Evolutionary conservation across 805 yeast genomes (phyloP).

Genomic region (Pichia rugopelliculosa): DNA sequence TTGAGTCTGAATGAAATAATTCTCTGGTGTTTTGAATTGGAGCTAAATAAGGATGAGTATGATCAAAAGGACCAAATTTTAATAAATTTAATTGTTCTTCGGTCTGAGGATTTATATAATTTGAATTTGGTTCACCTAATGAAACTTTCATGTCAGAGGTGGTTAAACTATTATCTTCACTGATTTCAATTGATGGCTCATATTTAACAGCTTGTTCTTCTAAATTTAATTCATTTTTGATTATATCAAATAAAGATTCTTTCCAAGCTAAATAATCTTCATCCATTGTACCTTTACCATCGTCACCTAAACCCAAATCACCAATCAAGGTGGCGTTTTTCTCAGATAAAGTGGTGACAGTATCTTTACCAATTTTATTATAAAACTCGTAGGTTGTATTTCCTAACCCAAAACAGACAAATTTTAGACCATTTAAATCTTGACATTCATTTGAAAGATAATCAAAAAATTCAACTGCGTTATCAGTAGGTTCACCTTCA

Average conservation of each 20-base stretch:
- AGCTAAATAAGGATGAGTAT: conserved; percentile 76
- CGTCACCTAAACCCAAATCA: conserved; percentile 86
- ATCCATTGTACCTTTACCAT: conserved; percentile 89
- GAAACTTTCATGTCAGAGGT: conserved; percentile 36
- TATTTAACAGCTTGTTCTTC: conserved; percentile 76
- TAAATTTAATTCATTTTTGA: conserved; percentile 56
- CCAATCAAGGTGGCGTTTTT: conserved; percentile 75
- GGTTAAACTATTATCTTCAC: conserved; percentile 32
- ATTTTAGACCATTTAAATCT: conserved; percentile 50
- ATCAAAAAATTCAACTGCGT: conserved; percentile 74
- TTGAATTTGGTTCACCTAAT: conserved; percentile 75
- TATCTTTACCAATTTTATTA: conserved; percentile 72
- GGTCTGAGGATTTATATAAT: conserved; percentile 37
- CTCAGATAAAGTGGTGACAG: conserved; percentile 41
- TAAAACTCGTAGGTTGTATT: conserved; percentile 90
- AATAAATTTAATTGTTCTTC: conserved; percentile 24
- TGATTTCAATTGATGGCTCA: conserved; percentile 55
- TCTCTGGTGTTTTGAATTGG: conserved; percentile 56
- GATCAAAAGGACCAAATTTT: conserved; percentile 69
- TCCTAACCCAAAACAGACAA: conserved; percentile 84
- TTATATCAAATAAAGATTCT: conserved; percentile 59
- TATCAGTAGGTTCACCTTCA: conserved; percentile 97
- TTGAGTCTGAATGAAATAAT: conserved; percentile 50
- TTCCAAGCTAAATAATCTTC: conserved; percentile 95
- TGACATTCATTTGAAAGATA: conserved; percentile 55